phyloP scores from a whole-genome alignment of 306 rosid species.

The Sophora flavescens region DNA sequence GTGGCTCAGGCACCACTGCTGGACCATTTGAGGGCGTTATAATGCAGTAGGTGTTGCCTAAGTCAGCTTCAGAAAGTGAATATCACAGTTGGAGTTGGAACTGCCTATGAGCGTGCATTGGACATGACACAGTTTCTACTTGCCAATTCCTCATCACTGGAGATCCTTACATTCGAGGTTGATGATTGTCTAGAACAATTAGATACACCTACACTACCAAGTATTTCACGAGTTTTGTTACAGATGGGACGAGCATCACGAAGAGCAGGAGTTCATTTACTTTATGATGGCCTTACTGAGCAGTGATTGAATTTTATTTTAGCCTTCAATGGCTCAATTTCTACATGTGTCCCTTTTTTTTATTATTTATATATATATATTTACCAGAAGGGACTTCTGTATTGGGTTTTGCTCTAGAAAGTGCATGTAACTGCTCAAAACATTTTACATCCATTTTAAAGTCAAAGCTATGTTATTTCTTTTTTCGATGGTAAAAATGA shows the following conservation, averaged over 20 bases:
- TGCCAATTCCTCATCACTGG: slow-evolving; percentile 14
- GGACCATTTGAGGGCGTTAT: neutral
- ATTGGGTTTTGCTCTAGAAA: neutral
- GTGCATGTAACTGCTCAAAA: neutral
- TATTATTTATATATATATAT: too few relatives aligned
- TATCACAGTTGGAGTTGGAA: neutral
- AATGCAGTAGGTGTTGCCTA: neutral
- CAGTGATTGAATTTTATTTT: neutral
- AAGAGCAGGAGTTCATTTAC: too few relatives aligned
- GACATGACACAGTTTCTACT: slow-evolving; percentile 10
- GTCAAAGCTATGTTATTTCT: too few relatives aligned
- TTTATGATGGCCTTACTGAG: neutral
- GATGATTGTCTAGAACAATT: too few relatives aligned
- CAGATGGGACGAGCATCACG: too few relatives aligned
- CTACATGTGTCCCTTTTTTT: neutral
- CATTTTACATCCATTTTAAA: too few relatives aligned
- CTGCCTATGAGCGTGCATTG: neutral
- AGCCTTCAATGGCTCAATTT: neutral
- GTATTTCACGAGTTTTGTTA: too few relatives aligned
- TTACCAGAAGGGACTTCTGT: neutral
- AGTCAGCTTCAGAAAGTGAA: too few relatives aligned
- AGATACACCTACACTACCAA: too few relatives aligned
- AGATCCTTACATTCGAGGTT: slow-evolving; percentile 18
- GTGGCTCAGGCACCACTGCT: neutral
- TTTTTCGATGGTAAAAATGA: neutral